Conservation (phyloP, 2,329 filamentous ascomycete genomes). For the Fusarium drepaniforme region DNA sequence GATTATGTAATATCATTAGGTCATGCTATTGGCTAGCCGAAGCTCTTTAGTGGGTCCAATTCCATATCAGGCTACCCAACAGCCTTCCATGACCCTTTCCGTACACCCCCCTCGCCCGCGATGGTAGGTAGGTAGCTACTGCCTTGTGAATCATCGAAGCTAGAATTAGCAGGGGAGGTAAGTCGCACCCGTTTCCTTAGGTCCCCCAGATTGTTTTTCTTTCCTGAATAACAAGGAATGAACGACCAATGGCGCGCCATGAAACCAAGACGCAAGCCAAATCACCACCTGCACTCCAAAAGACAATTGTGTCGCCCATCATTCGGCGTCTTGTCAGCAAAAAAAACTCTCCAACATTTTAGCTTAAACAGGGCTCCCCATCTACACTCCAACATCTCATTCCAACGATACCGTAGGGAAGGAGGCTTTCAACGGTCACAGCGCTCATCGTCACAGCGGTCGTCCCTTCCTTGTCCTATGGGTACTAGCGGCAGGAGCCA, state of each 20-base stretch:
- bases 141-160: not conserved
- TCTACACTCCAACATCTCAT: not conserved
- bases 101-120: too few species aligned
- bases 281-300: not conserved
- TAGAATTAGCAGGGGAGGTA: not conserved
- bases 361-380: not conserved
- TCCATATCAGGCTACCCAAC: too few species aligned
- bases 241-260: slow-evolving; percentile 15
- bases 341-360: not conserved
- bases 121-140: not conserved
- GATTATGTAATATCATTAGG: too few species aligned
- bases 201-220: slow-evolving; percentile 6
- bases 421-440: slow-evolving; percentile 9
- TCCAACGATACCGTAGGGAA: not conserved
- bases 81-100: too few species aligned
- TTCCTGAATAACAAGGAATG: slow-evolving; percentile 30
- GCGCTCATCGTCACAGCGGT: slow-evolving; percentile 5
- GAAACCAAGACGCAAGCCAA: slow-evolving; percentile 1
- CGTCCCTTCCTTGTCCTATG: slow-evolving; percentile 21
- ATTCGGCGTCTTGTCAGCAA: not conserved
- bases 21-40: too few species aligned
- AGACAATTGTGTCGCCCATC: not conserved
- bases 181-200: not conserved
- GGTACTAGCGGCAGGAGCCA: slow-evolving; percentile 35
- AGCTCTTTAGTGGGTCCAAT: too few species aligned